Evolutionary conservation across 1,284 basidiomycete genomes (phyloP), one percentile per base, ranked within the genome.

Genomic region (Cryptococcus sp.): DNA sequence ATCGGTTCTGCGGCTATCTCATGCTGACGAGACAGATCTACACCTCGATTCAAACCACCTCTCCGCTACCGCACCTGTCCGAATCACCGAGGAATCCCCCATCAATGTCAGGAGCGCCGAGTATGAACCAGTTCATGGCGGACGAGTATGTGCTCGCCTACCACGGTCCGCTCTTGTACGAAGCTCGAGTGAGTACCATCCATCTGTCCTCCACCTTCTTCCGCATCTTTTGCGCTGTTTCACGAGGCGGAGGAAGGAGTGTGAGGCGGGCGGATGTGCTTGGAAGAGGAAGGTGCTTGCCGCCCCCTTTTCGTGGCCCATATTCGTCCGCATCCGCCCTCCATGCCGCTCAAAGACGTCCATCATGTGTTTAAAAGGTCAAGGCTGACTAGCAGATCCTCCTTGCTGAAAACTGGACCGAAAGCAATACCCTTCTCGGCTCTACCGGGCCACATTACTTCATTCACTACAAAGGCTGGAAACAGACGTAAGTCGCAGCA

Each of bases 401-500:
- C 56, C 87, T 93, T 67, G 77, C 81, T 1, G 84, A 88, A 63
- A 81, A 78, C 43, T 86, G 84, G 78, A 82, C 85, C 49, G 84
- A 86, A 60, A 75, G 78, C 3, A 83, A 80, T 47, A 82, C 85
- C 6, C 78, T 82, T 36, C 78, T 80, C 4, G 85, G 86, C 3
- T 72, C 76, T 5, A 73, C 80, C 1, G 91, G 91, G 1, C 82
- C 83, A 5, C 88, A 95, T 63, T 98, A 90, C 72, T 85, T 87
- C 56, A 93, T 99, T 22, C 95, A 99, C 73, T 99, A 99, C 78
- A 93, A 95, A 70, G 95, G 95, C 4, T 99, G 95, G 95, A 98
- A 97, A 72, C 87, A 92, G 73, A 93, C 88, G 84, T 93, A 68
- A 72, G 89, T 80, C 36, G 22, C n/a, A 23, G 35, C 33, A 33